Percentiles rank a stretch among this genome's conserved stretches.
phyloP scores from a whole-genome alignment of 2,329 filamentous ascomycete genomes.

The Plectosphaerella cucumerina region DNA sequence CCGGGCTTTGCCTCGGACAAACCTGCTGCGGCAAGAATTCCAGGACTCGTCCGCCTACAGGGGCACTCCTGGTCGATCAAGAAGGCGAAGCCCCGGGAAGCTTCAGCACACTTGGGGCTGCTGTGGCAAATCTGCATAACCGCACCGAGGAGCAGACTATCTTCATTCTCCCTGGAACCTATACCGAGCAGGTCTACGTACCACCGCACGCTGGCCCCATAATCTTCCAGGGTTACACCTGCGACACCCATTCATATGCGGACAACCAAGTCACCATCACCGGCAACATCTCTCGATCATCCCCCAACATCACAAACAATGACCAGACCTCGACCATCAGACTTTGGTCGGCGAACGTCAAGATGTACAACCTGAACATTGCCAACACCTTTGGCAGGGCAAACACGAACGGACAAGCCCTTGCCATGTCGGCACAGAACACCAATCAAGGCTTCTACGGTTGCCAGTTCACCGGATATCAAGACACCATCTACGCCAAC shows the following conservation, averaged over 20 bases:
- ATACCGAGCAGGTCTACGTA: constrained; percentile 26
- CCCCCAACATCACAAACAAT: constrained; percentile 36
- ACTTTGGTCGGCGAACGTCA: constrained; percentile 53
- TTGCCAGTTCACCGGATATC: constrained; percentile 47
- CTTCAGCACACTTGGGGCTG: constrained; percentile 7
- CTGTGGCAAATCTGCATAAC: constrained; percentile 13
- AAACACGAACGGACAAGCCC: constrained; percentile 32
- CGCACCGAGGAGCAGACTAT: constrained; percentile 17
- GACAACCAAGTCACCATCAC: constrained; percentile 44
- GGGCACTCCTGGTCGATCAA: constrained; percentile 5
- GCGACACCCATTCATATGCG: constrained; percentile 32
- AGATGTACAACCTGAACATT: constrained; percentile 33
- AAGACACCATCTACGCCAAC: constrained; percentile 51
- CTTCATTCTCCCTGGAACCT: constrained; percentile 59
- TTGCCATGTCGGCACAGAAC: constrained; percentile 48
- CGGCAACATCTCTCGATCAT: constrained; percentile 20
- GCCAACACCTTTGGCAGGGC: constrained; percentile 37
- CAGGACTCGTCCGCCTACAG: background rate
- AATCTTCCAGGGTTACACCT: constrained; percentile 51
- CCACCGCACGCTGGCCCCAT: constrained; percentile 22
- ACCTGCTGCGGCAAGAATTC: constrained; percentile 6
- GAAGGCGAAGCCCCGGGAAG: constrained; percentile 4
- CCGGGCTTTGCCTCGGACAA: background rate
- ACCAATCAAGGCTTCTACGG: constrained; percentile 38
- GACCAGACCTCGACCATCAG: constrained; percentile 36